Conservation (phyloP, 2,329 filamentous ascomycete genomes). For the Exophiala bonariae region DNA sequence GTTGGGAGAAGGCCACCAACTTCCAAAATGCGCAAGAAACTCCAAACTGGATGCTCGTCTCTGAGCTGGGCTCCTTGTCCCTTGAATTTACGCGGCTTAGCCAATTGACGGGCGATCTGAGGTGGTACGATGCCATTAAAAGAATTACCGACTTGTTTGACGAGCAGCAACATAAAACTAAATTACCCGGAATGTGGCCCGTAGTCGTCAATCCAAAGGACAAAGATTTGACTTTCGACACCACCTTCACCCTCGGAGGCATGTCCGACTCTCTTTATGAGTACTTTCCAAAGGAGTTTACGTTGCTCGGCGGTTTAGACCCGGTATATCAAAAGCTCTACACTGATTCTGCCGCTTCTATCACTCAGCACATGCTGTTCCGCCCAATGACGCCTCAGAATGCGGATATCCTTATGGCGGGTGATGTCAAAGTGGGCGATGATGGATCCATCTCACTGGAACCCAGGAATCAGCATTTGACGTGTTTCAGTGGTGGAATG, state of each 20-base stretch:
- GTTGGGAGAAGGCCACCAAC: conserved; percentile 28
- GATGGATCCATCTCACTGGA: conserved; percentile 26
- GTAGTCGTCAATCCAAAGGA: conserved; percentile 31
- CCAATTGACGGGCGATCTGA: conserved; percentile 36
- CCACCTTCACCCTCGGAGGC: conserved; percentile 53
- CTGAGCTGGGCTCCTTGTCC: conserved; percentile 35
- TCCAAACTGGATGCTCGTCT: neutral
- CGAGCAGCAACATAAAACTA: conserved; percentile 33
- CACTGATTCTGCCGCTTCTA: conserved; percentile 63
- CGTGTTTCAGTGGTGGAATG: conserved; percentile 72
- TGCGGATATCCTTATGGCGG: conserved; percentile 65
- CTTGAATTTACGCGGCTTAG: conserved; percentile 42
- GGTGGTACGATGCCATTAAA: conserved; percentile 39
- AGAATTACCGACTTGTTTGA: conserved; percentile 35
- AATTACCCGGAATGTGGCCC: conserved; percentile 40
- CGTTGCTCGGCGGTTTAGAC: conserved; percentile 73
- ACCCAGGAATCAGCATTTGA: conserved; percentile 57
- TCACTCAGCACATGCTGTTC: conserved; percentile 73
- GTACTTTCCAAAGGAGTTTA: conserved; percentile 63
- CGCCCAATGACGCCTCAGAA: conserved; percentile 69
- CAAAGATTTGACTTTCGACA: conserved; percentile 24
- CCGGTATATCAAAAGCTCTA: conserved; percentile 67
- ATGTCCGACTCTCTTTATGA: conserved; percentile 59
- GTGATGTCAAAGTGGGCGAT: conserved; percentile 37
- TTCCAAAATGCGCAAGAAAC: neutral